A percentile compares a stretch with the other conserved stretches of the same genome.
Conservation (phyloP, 2,329 filamentous ascomycete species). For the Colletotrichum australisinense region DNA sequence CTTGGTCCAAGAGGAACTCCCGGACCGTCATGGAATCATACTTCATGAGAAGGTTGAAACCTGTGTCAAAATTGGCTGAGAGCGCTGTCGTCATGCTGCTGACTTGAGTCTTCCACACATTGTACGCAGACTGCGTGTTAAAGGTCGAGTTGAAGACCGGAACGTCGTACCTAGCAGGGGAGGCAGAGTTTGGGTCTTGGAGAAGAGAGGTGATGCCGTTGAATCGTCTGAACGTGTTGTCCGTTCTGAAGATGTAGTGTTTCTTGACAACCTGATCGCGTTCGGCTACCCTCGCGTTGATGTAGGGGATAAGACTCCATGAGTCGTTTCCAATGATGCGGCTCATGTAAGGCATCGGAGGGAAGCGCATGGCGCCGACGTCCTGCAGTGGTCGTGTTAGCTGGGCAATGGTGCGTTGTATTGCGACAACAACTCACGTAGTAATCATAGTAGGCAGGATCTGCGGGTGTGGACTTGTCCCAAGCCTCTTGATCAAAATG, state of each 20-base stretch:
- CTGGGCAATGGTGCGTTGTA: not conserved
- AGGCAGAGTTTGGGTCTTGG: constrained; percentile 22
- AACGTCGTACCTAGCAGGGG: constrained; percentile 28
- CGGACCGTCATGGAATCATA: constrained; percentile 38
- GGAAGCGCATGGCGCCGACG: constrained; percentile 55
- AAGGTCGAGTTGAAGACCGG: constrained; percentile 35
- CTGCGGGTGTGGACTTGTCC: constrained; percentile 36
- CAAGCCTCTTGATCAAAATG: constrained; percentile 41
- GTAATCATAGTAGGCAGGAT: constrained; percentile 44
- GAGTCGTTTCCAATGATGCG: constrained; percentile 38
- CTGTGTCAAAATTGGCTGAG: constrained; percentile 33
- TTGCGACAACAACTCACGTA: constrained; percentile 37
- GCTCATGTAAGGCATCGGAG: constrained; percentile 46
- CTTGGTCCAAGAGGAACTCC: constrained; percentile 39
- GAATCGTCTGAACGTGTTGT: constrained; percentile 38
- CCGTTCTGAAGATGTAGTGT: constrained; percentile 37
- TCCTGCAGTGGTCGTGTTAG: constrained; percentile 40
- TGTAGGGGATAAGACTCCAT: constrained; percentile 39
- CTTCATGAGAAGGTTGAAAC: constrained; percentile 39
- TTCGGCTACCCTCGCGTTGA: constrained; percentile 33
- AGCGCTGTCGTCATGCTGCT: constrained; percentile 27
- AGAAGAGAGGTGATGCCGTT: constrained; percentile 34
- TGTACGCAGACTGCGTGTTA: constrained; percentile 19
- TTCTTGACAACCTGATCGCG: constrained; percentile 36
- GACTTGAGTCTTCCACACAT: constrained; percentile 29